Evolutionary conservation across 345 rosid species (phyloP).

Genomic region (Laguncularia racemosa): DNA sequence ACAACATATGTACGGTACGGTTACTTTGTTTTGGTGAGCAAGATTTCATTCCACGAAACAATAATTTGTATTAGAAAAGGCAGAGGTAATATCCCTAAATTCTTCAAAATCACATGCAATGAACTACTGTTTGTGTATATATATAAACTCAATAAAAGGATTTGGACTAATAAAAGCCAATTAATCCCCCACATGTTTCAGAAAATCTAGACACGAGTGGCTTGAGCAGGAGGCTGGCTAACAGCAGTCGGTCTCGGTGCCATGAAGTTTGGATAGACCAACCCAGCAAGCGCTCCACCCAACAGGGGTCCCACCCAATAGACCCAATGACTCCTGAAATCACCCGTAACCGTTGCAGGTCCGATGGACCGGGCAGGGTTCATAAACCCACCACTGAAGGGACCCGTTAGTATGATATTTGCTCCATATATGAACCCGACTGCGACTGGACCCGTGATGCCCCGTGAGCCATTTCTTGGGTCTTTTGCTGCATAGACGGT

Average conservation of each 20-base stretch:
- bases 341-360: slow-evolving; percentile 6
- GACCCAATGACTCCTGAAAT: slow-evolving; percentile 13
- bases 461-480: slow-evolving; percentile 7
- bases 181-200: too few relatives aligned
- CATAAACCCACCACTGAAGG: slow-evolving; percentile 13
- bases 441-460: slow-evolving; percentile 1
- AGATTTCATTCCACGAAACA: too few relatives aligned
- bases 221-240: too few relatives aligned
- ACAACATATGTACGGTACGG: too few relatives aligned
- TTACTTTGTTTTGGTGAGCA: too few relatives aligned
- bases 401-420: slow-evolving; percentile 8
- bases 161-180: too few relatives aligned
- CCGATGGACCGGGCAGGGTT: slow-evolving; percentile 18
- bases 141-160: too few relatives aligned
- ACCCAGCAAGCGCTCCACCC: slow-evolving; percentile 12
- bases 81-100: too few relatives aligned
- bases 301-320: slow-evolving; percentile 13
- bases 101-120: too few relatives aligned
- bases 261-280: slow-evolving; percentile 9
- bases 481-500: slow-evolving; percentile 14
- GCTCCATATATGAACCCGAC: slow-evolving; percentile 15
- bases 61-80: too few relatives aligned
- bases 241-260: background rate
- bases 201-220: too few relatives aligned
- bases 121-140: too few relatives aligned